Conservation (phyloP, 2,329 filamentous ascomycete species). For the Penicillium sp. region DNA sequence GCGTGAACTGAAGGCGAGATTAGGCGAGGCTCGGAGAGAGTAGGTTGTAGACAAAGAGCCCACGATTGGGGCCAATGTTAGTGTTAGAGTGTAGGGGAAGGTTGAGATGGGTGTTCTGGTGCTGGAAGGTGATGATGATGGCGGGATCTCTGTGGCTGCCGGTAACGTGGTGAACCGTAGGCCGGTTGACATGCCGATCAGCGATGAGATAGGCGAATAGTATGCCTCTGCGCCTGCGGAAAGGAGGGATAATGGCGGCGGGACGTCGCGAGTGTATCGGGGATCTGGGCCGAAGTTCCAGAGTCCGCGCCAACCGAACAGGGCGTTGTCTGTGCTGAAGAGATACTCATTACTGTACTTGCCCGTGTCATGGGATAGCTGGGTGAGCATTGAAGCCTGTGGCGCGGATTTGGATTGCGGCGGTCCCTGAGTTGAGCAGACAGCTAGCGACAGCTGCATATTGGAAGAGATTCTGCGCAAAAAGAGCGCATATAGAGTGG, state of each 20-base stretch:
- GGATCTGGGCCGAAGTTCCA: slow-evolving; percentile 87
- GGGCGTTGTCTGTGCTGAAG: slow-evolving; percentile 85
- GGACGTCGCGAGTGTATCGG: slow-evolving; percentile 27
- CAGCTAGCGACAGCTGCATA: slow-evolving; percentile 73
- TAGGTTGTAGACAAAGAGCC: slow-evolving; percentile 90
- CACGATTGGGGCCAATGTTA: slow-evolving; percentile 92
- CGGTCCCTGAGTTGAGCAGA: slow-evolving; percentile 40
- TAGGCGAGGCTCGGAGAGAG: slow-evolving; percentile 78
- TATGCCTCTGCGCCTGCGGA: slow-evolving; percentile 91
- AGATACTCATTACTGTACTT: slow-evolving; percentile 87
- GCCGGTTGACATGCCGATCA: slow-evolving; percentile 84
- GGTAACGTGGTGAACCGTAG: slow-evolving; percentile 81
- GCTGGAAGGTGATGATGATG: slow-evolving; percentile 21
- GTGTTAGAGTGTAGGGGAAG: slow-evolving; percentile 87
- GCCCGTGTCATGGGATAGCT: slow-evolving; percentile 68
- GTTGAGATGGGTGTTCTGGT: slow-evolving; percentile 54
- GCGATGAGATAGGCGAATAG: slow-evolving; percentile 92
- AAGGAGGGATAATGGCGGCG: slow-evolving; percentile 73
- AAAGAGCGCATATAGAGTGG: slow-evolving; percentile 81
- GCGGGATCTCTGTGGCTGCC: slow-evolving; percentile 45
- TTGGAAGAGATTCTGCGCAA: slow-evolving; percentile 73
- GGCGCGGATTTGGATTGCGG: slow-evolving; percentile 43
- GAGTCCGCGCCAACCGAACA: slow-evolving; percentile 81
- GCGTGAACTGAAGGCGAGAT: slow-evolving; percentile 80
- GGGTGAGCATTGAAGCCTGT: slow-evolving; percentile 45